Base-by-base conservation (phyloP, 768 basidiomycete species). In the Glaciozyma martinii region DNA sequence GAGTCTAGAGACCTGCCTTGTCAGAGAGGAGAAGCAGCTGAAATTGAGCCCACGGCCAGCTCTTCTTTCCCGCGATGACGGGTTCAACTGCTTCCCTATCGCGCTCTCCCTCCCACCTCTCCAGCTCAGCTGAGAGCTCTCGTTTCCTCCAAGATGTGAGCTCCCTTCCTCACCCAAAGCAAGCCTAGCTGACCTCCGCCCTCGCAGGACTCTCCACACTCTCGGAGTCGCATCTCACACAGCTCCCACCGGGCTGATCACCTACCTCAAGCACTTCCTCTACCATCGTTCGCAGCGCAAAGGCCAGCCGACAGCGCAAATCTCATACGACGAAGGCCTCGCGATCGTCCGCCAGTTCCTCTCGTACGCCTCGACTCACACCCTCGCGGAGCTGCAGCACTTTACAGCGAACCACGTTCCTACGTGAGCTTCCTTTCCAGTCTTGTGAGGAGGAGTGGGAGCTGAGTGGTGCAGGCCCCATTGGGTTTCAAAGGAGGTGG, bases 331-430 rank as follows among this genome's bases (percentile, higher is more conserved):
- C 54, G 77, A 77, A 63, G 68, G 71, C 6, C 56, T 77, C 47
- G 72, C 75, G 59, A 74, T 78, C 44, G 73, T 77, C 27, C 63
- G 74, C 40, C 59, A 72, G 30, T 78, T 78, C 59, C 65, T 78
- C 19, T 73, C 73, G 8, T 76, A 74, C 59, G 74, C 76, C 3
- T 73, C 75, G 54, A 72, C 69, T 55, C 75, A 76, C 63, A 74
- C 75, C 7, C 72, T 78, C 4, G 75, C 75, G 61, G 76, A 78
- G 46, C 71, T 77, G 15, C 77, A 78, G 65, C 67, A 70, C 12
- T 77, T 77, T 60, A 77, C 76, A 16, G 76, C 75, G 1, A 54
- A 55, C 27, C 46, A 58, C 0, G 68, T 70, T 4, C 68, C 68
- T 2, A 42, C 33, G 64, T 66, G 23, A 43, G 66, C 52, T 21